Evolutionary conservation across 768 basidiomycete species (phyloP).

Genomic region (Suillus plorans): DNA sequence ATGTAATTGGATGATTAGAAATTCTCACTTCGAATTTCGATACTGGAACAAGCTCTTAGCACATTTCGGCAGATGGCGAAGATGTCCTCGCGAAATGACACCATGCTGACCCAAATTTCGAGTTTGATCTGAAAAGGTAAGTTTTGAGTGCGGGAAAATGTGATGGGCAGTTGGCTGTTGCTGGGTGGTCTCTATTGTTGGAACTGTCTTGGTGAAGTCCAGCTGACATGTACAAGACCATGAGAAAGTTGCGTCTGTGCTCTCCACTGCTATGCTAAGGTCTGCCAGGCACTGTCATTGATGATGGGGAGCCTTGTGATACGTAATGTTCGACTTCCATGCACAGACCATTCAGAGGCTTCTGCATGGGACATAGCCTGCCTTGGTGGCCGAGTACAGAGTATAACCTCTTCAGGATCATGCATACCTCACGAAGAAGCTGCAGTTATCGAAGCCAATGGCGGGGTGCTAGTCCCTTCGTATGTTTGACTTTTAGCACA

Average conservation of each 20-base stretch:
- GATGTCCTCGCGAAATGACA: no score
- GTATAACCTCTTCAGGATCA: constrained; percentile 19
- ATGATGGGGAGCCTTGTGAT: constrained; percentile 11
- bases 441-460: constrained; percentile 22
- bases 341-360: constrained; percentile 26
- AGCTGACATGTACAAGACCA: not conserved
- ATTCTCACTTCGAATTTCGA: no score
- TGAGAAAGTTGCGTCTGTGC: not conserved
- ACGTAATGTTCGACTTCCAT: constrained; percentile 30
- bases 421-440: not conserved
- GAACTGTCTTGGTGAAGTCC: not conserved
- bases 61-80: no score
- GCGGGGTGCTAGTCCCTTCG: constrained; percentile 34
- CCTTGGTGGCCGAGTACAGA: constrained; percentile 25
- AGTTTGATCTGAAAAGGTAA: no score
- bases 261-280: not conserved
- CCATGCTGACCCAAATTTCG: no score
- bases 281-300: not conserved
- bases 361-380: constrained; percentile 35
- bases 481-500: constrained; percentile 12
- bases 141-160: no score
- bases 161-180: no score
- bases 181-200: no score
- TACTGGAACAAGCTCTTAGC: no score
- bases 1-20: no score